Evolutionary conservation across 371 early-diverging fungal species (phyloP).

Genomic region (Rhizopus stolonifer): DNA sequence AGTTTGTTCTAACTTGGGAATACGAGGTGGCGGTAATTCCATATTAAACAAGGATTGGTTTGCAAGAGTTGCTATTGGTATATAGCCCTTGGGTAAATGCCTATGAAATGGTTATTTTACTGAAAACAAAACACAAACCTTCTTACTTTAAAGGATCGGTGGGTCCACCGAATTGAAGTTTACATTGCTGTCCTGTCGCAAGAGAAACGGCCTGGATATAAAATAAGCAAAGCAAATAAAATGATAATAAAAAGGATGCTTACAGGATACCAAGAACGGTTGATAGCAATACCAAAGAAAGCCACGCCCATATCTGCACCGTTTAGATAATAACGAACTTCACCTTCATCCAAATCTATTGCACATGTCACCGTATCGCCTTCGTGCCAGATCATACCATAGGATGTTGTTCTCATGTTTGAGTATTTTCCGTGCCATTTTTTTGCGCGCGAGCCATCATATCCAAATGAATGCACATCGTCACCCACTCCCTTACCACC

Average conservation of each 20-base stretch:
- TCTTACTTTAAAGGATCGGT: constrained; percentile 32
- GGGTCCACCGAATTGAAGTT: constrained; percentile 41
- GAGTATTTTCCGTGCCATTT: constrained; percentile 67
- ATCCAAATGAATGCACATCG: constrained; percentile 66
- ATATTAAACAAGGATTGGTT: constrained; percentile 3
- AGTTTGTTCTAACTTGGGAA: neutral
- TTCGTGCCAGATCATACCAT: constrained; percentile 62
- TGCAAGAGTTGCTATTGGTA: constrained; percentile 22
- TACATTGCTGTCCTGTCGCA: constrained; percentile 43
- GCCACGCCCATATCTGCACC: constrained; percentile 69
- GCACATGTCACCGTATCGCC: constrained; percentile 63
- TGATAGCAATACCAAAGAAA: constrained; percentile 46
- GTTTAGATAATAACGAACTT: constrained; percentile 61
- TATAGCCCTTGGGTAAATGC: constrained; percentile 33
- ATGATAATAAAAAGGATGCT: neutral
- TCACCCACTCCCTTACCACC: constrained; percentile 77
- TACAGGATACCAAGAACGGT: constrained; percentile 59
- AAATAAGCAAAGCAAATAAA: neutral
- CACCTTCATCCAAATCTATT: constrained; percentile 59
- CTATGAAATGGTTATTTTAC: constrained; percentile 9
- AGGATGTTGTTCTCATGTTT: constrained; percentile 24
- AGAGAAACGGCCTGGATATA: constrained; percentile 35
- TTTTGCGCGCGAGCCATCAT: constrained; percentile 64
- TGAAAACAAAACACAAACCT: neutral
- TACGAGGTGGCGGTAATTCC: constrained; percentile 25